A percentile compares a stretch with the other conserved stretches of the same genome.
Conservation (phyloP, 2,329 filamentous ascomycete genomes). For the Diaporthe sp. region DNA sequence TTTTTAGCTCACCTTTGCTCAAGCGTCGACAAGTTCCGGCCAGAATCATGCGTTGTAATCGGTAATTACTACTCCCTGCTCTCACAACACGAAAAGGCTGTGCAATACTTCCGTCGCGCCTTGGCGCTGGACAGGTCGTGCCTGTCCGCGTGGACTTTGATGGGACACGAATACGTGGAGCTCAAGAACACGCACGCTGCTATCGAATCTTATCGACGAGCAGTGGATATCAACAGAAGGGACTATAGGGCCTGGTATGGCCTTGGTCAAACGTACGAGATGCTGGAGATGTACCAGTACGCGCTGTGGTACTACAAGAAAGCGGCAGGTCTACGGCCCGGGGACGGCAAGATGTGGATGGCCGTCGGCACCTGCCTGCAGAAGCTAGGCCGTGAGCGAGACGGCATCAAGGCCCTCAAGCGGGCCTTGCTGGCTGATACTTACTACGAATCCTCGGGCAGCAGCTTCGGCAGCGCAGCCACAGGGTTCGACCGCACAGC, state of each 20-base stretch:
- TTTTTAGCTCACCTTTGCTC: constrained; percentile 94
- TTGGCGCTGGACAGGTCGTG: constrained; percentile 91
- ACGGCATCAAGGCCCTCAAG: constrained; percentile 96
- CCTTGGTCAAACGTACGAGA: constrained; percentile 95
- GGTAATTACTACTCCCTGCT: constrained; percentile 97
- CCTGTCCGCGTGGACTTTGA: constrained; percentile 95
- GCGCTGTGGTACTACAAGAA: constrained; percentile 98
- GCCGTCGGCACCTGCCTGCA: constrained; percentile 93
- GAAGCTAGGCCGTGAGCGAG: constrained; percentile 87
- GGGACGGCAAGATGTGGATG: constrained; percentile 99
- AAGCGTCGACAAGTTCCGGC: constrained; percentile 93
- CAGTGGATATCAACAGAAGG: constrained; percentile 94
- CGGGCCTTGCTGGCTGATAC: constrained; percentile 90
- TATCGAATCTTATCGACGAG: constrained; percentile 95
- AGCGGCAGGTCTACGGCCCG: constrained; percentile 91
- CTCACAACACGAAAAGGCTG: constrained; percentile 96
- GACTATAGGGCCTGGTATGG: constrained; percentile 99
- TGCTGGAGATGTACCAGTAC: constrained; percentile 98
- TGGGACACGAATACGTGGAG: constrained; percentile 99
- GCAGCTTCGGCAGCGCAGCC: constrained; percentile 64
- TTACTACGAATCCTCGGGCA: constrained; percentile 78
- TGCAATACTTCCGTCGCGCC: constrained; percentile 96
- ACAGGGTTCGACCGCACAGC: constrained; percentile 61
- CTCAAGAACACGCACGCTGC: constrained; percentile 98
- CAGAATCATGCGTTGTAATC: constrained; percentile 95